Conservation (phyloP, 306 rosid species). For the Lablab purpureus region DNA sequence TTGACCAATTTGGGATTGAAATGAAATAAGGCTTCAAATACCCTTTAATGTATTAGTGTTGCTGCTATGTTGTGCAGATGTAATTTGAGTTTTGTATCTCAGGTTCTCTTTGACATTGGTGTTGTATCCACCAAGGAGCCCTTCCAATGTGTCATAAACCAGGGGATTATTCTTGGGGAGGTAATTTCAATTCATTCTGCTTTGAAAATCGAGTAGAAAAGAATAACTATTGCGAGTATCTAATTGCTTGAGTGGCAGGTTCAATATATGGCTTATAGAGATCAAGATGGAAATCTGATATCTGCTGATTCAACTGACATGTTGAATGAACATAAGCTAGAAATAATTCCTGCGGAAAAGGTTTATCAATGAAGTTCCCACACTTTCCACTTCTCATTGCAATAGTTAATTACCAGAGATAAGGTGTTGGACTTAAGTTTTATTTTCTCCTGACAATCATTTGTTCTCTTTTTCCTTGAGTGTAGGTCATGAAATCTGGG, state of each 20-base stretch:
- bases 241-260: slow-evolving; percentile 75
- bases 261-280: slow-evolving; percentile 83
- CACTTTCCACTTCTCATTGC: slow-evolving; percentile 28
- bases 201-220: slow-evolving; percentile 3
- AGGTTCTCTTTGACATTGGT: slow-evolving; percentile 96
- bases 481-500: slow-evolving; percentile 80
- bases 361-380: slow-evolving; percentile 51
- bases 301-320: slow-evolving; percentile 69
- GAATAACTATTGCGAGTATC: slow-evolving; percentile 30
- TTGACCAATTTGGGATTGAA: slow-evolving; percentile 18
- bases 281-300: slow-evolving; percentile 73
- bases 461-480: slow-evolving; percentile 41
- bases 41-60: slow-evolving; percentile 25
- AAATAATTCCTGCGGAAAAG: slow-evolving; percentile 74
- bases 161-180: slow-evolving; percentile 97
- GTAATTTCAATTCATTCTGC: slow-evolving; percentile 58
- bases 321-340: slow-evolving; percentile 63
- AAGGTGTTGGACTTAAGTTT: slow-evolving; percentile 21
- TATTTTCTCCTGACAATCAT: slow-evolving; percentile 25
- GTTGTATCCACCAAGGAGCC: slow-evolving; percentile 94
- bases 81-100: slow-evolving; percentile 54
- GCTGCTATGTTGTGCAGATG: slow-evolving; percentile 33
- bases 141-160: slow-evolving; percentile 97
- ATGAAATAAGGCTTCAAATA: slow-evolving; percentile 29
- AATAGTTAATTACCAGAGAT: slow-evolving; percentile 20